Evolutionary conservation across 495 filamentous ascomycete species (phyloP).

Genomic region (Cenococcum geophilum): DNA sequence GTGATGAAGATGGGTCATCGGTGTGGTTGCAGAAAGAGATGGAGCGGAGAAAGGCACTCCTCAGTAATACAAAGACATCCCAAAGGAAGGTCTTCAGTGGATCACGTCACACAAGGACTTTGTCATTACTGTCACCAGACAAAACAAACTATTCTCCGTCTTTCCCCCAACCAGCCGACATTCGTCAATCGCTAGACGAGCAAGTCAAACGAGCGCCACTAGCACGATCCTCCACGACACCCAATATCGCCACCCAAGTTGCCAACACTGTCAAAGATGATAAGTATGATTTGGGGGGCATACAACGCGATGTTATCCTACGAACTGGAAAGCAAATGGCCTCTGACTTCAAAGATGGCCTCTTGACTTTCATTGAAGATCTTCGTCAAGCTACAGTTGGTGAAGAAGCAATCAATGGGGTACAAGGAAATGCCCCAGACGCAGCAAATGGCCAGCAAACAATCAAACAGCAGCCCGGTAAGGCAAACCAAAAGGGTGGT

Average conservation of each 20-base stretch:
- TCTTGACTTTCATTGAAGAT: slow-evolving; percentile 98
- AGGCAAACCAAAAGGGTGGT: slow-evolving; percentile 47
- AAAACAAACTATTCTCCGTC: slow-evolving; percentile 37
- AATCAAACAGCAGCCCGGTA: slow-evolving; percentile 34
- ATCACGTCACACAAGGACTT: slow-evolving; percentile 66
- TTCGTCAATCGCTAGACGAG: slow-evolving; percentile 36
- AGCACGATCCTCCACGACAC: slow-evolving; percentile 29
- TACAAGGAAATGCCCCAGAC: slow-evolving; percentile 31
- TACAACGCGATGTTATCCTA: slow-evolving; percentile 50
- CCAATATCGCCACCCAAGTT: slow-evolving; percentile 28
- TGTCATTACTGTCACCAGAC: slow-evolving; percentile 78
- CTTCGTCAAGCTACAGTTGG: slow-evolving; percentile 90
- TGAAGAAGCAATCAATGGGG: slow-evolving; percentile 71
- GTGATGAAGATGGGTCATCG: slow-evolving; percentile 36
- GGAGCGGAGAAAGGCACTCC: slow-evolving; percentile 55
- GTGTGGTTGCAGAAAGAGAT: slow-evolving; percentile 48
- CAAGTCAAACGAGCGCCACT: slow-evolving; percentile 18
- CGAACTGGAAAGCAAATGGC: slow-evolving; percentile 80
- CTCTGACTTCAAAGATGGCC: slow-evolving; percentile 76
- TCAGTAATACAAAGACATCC: slow-evolving; percentile 39
- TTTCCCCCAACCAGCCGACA: slow-evolving; percentile 37
- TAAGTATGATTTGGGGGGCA: slow-evolving; percentile 31
- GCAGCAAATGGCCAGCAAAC: slow-evolving; percentile 39
- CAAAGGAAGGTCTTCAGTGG: slow-evolving; percentile 60
- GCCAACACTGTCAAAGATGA: slow-evolving; percentile 29